A percentile compares a stretch with the other conserved stretches of the same genome.
Conservation (phyloP, 2,329 filamentous ascomycete species). For the Neofusicoccum sp. region DNA sequence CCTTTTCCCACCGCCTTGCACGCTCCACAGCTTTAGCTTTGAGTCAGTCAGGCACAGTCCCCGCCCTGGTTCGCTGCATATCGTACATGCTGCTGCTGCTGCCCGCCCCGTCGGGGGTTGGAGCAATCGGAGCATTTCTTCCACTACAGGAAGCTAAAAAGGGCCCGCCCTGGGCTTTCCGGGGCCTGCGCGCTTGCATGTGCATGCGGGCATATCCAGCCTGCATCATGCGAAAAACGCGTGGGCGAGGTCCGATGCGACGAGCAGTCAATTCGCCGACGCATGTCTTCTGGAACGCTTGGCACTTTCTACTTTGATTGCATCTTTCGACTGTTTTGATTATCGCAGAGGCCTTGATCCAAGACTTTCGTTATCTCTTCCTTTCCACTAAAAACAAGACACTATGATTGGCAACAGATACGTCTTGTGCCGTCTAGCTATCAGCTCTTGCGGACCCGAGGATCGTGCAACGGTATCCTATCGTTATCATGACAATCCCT, state of each 20-base stretch:
- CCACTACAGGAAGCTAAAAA: background rate
- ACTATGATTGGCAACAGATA: background rate
- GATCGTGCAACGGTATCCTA: background rate
- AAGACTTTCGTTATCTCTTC: background rate
- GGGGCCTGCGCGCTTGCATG: background rate
- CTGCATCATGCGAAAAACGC: background rate
- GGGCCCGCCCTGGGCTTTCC: background rate
- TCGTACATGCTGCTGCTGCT: background rate
- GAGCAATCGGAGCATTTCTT: conserved; percentile 2
- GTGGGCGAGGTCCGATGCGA: no score
- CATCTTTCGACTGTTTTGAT: background rate
- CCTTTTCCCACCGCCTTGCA: background rate
- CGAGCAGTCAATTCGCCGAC: no score
- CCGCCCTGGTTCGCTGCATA: background rate
- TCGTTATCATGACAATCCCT: no score
- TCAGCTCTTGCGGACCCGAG: background rate
- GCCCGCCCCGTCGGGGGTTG: background rate
- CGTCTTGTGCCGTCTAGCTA: background rate
- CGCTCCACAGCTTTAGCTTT: background rate
- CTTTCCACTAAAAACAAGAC: background rate
- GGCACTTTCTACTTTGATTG: background rate
- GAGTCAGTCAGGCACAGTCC: no score
- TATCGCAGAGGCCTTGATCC: background rate
- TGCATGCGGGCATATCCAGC: background rate
- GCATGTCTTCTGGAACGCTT: background rate